A percentile compares a stretch with the other conserved stretches of the same genome.
Conservation (phyloP, 2,329 filamentous ascomycete species). For the Ceratocystis albifundus region DNA sequence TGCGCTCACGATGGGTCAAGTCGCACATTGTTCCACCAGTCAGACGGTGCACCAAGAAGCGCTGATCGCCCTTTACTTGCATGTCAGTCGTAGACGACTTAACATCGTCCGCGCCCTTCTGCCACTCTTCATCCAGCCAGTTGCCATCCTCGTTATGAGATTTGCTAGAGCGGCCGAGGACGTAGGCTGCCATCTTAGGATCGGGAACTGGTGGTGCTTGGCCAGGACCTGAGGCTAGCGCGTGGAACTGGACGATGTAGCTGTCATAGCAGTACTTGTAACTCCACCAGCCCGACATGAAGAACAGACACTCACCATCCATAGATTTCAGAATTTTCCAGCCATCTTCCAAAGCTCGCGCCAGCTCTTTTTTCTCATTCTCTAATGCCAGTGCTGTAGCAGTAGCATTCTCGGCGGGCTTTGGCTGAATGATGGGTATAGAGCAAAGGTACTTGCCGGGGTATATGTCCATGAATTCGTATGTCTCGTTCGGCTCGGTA, state of each 20-base stretch:
- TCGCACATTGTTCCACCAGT: slow-evolving; percentile 74
- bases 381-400: slow-evolving; percentile 56
- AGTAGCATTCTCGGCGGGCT: slow-evolving; percentile 48
- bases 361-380: slow-evolving; percentile 70
- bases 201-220: slow-evolving; percentile 69
- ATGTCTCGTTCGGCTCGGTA: slow-evolving; percentile 32
- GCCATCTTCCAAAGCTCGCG: slow-evolving; percentile 62
- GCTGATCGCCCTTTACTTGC: slow-evolving; percentile 69
- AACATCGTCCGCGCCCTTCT: slow-evolving; percentile 24
- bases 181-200: slow-evolving; percentile 60
- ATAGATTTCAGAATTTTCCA: slow-evolving; percentile 70
- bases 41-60: slow-evolving; percentile 75
- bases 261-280: slow-evolving; percentile 89
- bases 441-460: slow-evolving; percentile 70
- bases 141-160: slow-evolving; percentile 26
- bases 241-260: slow-evolving; percentile 83
- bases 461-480: slow-evolving; percentile 64
- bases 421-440: slow-evolving; percentile 57
- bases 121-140: slow-evolving; percentile 28
- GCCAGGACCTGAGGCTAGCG: slow-evolving; percentile 54
- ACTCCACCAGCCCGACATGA: slow-evolving; percentile 82
- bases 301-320: slow-evolving; percentile 70
- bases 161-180: slow-evolving; percentile 47
- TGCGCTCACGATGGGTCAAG: slow-evolving; percentile 67
- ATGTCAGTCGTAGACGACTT: slow-evolving; percentile 39